Evolutionary conservation across 371 early-diverging fungal genomes (phyloP), one percentile per base, ranked within the genome.

Genomic region (Syncephalastrum contaminatum): DNA sequence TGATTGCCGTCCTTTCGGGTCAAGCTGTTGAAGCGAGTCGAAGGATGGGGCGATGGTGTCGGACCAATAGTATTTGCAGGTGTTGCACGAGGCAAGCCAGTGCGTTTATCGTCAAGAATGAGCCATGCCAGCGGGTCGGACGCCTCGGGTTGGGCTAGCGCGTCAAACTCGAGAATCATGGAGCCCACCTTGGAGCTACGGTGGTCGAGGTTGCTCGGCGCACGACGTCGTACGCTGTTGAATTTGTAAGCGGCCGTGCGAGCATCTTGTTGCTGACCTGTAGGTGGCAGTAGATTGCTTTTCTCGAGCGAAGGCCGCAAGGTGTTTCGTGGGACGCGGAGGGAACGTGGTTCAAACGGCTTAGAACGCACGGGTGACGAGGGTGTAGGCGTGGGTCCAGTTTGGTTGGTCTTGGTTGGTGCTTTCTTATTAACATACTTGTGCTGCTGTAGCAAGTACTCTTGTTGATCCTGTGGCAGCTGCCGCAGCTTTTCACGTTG

Each of bases 371-470:
- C 10, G 10, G 36, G 36, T 30, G 36, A 30, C 12, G 36, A 30
- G 12, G 36, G 8, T 6, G 10, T 10, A 10, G 36, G 36, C 36
- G 36, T 10, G 2, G 36, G 36, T 8, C 10, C 36, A 30, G 6
- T 10, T 30, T 30, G 5, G 36, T 30, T 5, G 0, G 36, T 2
- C 10, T 30, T 30, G 36, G 36, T 12, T 2, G 36, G 10, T 8
- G 36, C 2, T 30, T 30, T 30, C 36, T 72, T 67, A 41, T 78
- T 81, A 3, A 75, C 53, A 20, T 75, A 74, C 21, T 77, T 70
- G 30, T 80, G 82, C 54, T 81, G 83, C 39, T 77, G 65, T 41
- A 85, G 67, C 5, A 85, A 55, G 14, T 76, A 75, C 2, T 73
- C 50, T 43, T 82, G 80, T 42, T 75, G 74, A 22, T 77, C 77